Evolutionary conservation across 108 stramenopile genomes (phyloP).

Genomic region (Discostella stelligeroides): DNA sequence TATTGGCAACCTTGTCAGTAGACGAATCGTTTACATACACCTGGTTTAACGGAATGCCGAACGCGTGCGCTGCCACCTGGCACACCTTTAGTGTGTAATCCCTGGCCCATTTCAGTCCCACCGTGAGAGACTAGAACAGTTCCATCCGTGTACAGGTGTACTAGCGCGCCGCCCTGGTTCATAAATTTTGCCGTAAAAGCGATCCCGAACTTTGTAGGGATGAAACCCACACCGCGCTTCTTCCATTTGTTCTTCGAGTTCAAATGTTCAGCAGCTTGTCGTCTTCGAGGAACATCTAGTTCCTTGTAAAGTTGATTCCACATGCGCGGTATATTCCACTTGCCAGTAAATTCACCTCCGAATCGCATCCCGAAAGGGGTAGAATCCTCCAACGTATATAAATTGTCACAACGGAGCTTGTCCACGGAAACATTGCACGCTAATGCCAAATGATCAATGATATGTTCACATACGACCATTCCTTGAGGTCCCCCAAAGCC

Average conservation of each 20-base stretch:
- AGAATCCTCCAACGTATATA: slow-evolving; percentile 75
- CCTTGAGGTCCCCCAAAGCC: slow-evolving; percentile 96
- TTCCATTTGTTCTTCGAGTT: slow-evolving; percentile 82
- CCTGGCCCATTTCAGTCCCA: slow-evolving; percentile 98
- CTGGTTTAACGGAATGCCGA: slow-evolving; percentile 81
- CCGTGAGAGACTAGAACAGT: slow-evolving; percentile 93
- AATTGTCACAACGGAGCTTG: slow-evolving; percentile 72
- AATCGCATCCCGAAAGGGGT: slow-evolving; percentile 90
- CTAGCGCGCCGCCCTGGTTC: slow-evolving; percentile 92
- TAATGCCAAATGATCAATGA: slow-evolving; percentile 90
- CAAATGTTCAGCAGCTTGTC: slow-evolving; percentile 73
- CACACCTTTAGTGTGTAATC: slow-evolving; percentile 94
- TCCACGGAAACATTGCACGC: slow-evolving; percentile 62
- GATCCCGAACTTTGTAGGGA: slow-evolving; percentile 96
- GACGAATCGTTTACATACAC: slow-evolving; percentile 94
- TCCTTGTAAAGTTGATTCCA: slow-evolving; percentile 69
- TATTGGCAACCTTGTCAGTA: slow-evolving; percentile 91
- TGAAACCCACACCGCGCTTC: slow-evolving; percentile 84
- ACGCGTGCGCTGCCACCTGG: slow-evolving; percentile 92
- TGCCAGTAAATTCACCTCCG: slow-evolving; percentile 59
- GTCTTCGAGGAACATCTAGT: slow-evolving; percentile 62
- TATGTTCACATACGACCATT: slow-evolving; percentile 83
- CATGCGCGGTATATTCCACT: slow-evolving; percentile 89
- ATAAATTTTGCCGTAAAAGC: slow-evolving; percentile 79
- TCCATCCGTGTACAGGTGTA: slow-evolving; percentile 93